phyloP scores from a whole-genome alignment of 2,329 filamentous ascomycete species.

The Sarocladiaceae sp. region DNA sequence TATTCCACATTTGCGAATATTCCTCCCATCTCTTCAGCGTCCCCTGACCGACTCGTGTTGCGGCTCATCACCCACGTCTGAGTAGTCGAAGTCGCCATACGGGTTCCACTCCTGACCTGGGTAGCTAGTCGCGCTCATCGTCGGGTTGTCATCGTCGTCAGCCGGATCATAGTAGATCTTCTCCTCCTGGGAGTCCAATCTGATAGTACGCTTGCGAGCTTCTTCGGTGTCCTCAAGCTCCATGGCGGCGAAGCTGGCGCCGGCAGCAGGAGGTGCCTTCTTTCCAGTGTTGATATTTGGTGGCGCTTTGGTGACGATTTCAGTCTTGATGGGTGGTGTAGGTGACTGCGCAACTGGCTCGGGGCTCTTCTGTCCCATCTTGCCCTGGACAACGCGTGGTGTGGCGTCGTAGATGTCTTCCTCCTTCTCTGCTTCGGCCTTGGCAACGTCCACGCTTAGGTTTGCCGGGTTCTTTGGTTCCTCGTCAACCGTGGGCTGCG shows the following conservation, averaged over 20 bases:
- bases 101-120: slow-evolving; percentile 69
- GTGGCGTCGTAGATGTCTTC: slow-evolving; percentile 30
- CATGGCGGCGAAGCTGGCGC: slow-evolving; percentile 17
- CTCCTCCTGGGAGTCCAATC: slow-evolving; percentile 45
- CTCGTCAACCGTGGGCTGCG: not conserved
- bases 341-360: not conserved
- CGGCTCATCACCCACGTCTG: slow-evolving; percentile 14
- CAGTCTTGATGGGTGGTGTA: not conserved
- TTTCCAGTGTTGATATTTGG: slow-evolving; percentile 10
- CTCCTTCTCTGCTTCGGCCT: slow-evolving; percentile 17
- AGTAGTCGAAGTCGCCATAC: slow-evolving; percentile 32
- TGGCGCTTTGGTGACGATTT: not conserved
- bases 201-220: slow-evolving; percentile 39
- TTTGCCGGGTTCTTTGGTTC: not conserved
- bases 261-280: not conserved
- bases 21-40: not conserved
- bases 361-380: slow-evolving; percentile 1
- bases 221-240: slow-evolving; percentile 40
- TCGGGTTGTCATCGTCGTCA: slow-evolving; percentile 34
- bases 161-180: slow-evolving; percentile 42
- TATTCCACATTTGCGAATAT: no score
- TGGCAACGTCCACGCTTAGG: slow-evolving; percentile 16
- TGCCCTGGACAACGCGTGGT: slow-evolving; percentile 18
- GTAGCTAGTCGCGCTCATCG: slow-evolving; percentile 65
- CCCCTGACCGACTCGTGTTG: not conserved